Base-by-base conservation (phyloP, 2,329 filamentous ascomycete species). In the Epichloe bromicola region DNA sequence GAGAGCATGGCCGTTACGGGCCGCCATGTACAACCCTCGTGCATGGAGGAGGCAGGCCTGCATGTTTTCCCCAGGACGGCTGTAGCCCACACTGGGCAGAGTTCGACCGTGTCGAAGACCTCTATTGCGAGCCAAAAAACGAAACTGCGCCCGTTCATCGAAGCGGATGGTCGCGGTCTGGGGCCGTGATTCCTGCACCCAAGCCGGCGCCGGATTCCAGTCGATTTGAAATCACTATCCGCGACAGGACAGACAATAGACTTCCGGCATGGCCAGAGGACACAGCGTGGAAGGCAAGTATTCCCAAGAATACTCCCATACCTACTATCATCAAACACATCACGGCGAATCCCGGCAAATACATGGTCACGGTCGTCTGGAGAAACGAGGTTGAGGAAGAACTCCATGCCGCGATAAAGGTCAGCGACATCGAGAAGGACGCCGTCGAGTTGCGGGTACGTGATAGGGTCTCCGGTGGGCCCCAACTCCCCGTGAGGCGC, bases 231-330 rank as follows among this genome's bases (percentile, higher is more conserved):
- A 49, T 49, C 15, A 37, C n/a, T 5, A 19, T 49, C 11, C 38
- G 38, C 17, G 47, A 49, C 39, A 36, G 26, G 33, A 49, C 47
- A 3, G 47, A 49, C 10, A 50, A 50, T 30, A n/a, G 48, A 20
- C 40, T 50, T 5, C 48, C 48, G 10, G 48, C 41, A 6, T 33
- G 30, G 33, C 33, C 33, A 3, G 41, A 50, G 3, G 41, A 36
- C 47, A 43, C 26, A n/a, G 14, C 12, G 26, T 49, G 47, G 47
- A 26, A n/a, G 30, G 47, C 47, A 11, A 43, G 39, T 33, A 43
- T 49, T 15, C n/a, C 15, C 8, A 49, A 37, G 19, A 15, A n/a
- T 2, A 8, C 14, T 12, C 2, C 26, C 14, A 34, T 42, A 10
- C 17, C 47, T 1, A 19, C 7, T 3, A 14, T 49, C 10, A 49